Percentiles rank a stretch among this genome's conserved stretches.
These are phyloP conservation scores for Linum trigynum DNA, from an alignment of 345 rosid species.

Conservation along the genomic window DNA sequence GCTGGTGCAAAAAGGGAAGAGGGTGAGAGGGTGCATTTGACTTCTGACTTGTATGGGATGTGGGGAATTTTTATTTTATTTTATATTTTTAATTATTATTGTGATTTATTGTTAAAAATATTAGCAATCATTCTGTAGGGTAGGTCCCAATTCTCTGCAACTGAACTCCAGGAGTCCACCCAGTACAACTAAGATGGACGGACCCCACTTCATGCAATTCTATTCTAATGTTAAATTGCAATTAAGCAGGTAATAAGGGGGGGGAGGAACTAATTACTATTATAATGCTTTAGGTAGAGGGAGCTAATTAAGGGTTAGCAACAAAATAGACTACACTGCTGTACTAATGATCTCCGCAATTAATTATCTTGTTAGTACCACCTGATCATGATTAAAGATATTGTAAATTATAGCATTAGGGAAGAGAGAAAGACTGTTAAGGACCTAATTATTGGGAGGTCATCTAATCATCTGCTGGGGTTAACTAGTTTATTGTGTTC, in stretches of 20 bases:
- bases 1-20: neutral
- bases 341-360: too few species aligned
- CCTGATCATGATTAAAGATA: neutral
- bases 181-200: slow-evolving; percentile 42
- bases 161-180: slow-evolving; percentile 36
- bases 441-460: neutral
- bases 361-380: too few species aligned
- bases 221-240: neutral
- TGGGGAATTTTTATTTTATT: neutral
- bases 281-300: neutral
- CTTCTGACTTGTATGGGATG: neutral
- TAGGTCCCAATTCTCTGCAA: slow-evolving; percentile 30
- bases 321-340: neutral
- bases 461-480: neutral
- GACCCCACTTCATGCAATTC: slow-evolving; percentile 30
- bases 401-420: neutral
- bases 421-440: neutral
- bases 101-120: neutral
- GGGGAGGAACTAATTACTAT: too few species aligned
- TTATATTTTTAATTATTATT: too few species aligned
- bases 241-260: neutral
- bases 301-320: neutral
- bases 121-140: slow-evolving; percentile 23
- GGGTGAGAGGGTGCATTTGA: slow-evolving; percentile 12
- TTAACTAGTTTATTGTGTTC: neutral